A percentile compares a stretch with the other conserved stretches of the same genome.
phyloP scores from a whole-genome alignment of 805 yeast species.

The Schwanniomyces vanrijiae region DNA sequence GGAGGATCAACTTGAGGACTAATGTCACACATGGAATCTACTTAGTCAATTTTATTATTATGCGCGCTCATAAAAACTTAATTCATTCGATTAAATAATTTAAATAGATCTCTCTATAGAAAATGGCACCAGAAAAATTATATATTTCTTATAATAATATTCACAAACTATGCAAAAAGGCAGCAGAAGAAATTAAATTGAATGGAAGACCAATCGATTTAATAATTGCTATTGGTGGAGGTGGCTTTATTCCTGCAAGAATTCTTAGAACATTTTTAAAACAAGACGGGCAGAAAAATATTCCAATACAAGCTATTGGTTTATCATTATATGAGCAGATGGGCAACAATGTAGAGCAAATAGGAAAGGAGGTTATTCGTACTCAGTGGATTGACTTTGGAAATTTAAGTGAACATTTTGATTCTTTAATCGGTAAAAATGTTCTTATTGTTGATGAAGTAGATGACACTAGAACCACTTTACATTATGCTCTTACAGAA shows the following conservation, averaged over 20 bases:
- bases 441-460: conserved; percentile 86
- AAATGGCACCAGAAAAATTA: conserved; percentile 34
- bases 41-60: background rate
- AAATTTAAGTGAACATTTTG: conserved; percentile 64
- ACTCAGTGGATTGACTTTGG: conserved; percentile 91
- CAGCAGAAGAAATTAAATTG: conserved; percentile 52
- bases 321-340: conserved; percentile 62
- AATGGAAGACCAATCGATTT: conserved; percentile 49
- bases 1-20: conserved; percentile 24
- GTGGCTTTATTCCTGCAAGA: conserved; percentile 71
- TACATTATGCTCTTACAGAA: conserved; percentile 81
- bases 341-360: conserved; percentile 46
- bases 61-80: background rate
- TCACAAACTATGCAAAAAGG: conserved; percentile 78
- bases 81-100: background rate
- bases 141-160: conserved; percentile 78
- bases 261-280: conserved; percentile 64
- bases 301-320: conserved; percentile 71
- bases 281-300: conserved; percentile 58
- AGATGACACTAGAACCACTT: conserved; percentile 88
- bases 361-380: conserved; percentile 79
- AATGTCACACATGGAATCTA: background rate
- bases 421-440: conserved; percentile 77
- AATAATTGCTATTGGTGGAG: conserved; percentile 71
- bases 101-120: background rate